Conservation (phyloP, 768 basidiomycete genomes). For the Lyophyllum semitale region DNA sequence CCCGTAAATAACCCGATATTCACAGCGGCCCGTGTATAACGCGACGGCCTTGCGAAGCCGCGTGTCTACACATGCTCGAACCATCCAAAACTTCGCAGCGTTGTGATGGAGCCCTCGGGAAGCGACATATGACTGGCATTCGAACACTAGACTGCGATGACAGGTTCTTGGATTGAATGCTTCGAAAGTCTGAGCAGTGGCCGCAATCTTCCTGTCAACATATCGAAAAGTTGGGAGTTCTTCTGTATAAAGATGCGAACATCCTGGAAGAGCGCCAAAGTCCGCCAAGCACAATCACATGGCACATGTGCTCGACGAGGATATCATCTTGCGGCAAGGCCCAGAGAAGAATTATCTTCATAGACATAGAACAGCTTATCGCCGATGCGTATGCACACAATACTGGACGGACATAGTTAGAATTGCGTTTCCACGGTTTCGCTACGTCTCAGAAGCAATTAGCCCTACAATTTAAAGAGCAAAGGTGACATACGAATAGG, state of each 20-base stretch:
- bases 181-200: background rate
- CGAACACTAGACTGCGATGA: background rate
- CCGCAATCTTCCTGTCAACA: too few relatives aligned
- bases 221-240: background rate
- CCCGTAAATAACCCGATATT: background rate
- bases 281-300: background rate
- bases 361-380: background rate
- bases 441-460: background rate
- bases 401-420: background rate
- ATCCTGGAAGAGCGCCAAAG: background rate
- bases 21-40: background rate
- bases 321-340: background rate
- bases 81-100: background rate
- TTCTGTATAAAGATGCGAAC: background rate
- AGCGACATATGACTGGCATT: background rate
- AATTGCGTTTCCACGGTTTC: background rate
- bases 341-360: background rate
- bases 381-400: background rate
- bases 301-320: background rate
- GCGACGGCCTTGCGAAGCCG: background rate
- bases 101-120: background rate
- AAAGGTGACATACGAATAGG: background rate
- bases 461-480: background rate
- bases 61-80: background rate
- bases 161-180: background rate